Percentiles rank a stretch among this genome's conserved stretches.
Conservation (phyloP, 2,329 filamentous ascomycete genomes). For the Pseudogymnoascus sp. region DNA sequence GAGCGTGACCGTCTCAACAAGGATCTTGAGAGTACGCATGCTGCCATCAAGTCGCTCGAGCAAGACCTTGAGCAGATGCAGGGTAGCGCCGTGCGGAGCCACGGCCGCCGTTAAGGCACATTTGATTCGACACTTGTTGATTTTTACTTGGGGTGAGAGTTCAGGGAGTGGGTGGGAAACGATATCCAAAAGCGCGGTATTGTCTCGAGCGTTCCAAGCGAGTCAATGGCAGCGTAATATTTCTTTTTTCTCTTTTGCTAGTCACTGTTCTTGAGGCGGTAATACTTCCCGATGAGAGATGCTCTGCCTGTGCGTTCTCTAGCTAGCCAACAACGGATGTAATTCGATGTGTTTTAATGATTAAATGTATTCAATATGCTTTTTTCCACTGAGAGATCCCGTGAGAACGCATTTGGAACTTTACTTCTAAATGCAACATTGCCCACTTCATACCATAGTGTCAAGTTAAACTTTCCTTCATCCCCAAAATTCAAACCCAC, state of each 20-base stretch:
- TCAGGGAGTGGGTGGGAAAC: slow-evolving; percentile 12
- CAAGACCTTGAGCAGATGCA: slow-evolving; percentile 90
- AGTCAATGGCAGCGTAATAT: slow-evolving; percentile 22
- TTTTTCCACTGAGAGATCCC: background rate
- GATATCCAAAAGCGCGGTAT: slow-evolving; percentile 13
- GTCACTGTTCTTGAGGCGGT: slow-evolving; percentile 7
- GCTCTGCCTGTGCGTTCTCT: slow-evolving; percentile 16
- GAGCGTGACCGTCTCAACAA: slow-evolving; percentile 99
- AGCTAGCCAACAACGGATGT: slow-evolving; percentile 29
- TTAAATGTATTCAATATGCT: slow-evolving; percentile 7
- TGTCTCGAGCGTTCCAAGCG: slow-evolving; percentile 23
- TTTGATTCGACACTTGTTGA: slow-evolving; percentile 6
- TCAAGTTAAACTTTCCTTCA: too few relatives aligned
- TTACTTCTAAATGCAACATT: background rate
- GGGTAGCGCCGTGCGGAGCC: slow-evolving; percentile 80
- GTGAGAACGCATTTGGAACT: background rate
- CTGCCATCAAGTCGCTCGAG: slow-evolving; percentile 86
- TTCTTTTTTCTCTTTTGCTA: slow-evolving; percentile 21
- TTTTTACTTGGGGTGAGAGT: slow-evolving; percentile 12
- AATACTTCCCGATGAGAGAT: slow-evolving; percentile 6
- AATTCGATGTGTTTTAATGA: slow-evolving; percentile 27
- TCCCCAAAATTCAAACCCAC: too few relatives aligned
- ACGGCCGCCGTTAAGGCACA: slow-evolving; percentile 70
- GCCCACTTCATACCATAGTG: background rate
- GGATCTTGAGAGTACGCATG: slow-evolving; percentile 96